Conservation (phyloP, 208 protist species). For the Vickermania ingenoplastis region DNA sequence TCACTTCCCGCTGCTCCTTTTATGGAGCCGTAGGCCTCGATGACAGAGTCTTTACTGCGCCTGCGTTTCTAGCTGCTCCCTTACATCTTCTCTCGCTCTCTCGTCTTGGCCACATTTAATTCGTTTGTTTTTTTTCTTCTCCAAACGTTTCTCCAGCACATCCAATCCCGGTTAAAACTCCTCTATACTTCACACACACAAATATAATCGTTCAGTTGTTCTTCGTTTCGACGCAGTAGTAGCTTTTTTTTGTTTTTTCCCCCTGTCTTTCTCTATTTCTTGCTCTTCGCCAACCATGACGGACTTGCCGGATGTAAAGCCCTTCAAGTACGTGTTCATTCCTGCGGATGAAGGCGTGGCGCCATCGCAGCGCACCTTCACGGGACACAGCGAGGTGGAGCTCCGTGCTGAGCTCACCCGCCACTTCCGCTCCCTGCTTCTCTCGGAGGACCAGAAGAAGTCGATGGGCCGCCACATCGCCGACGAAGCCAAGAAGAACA, state of each 20-base stretch:
- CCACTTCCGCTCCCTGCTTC: constrained; percentile 56
- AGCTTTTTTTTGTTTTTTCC: constrained; percentile 5
- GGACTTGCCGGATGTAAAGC: constrained; percentile 21
- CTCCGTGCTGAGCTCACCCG: constrained; percentile 43
- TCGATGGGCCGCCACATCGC: constrained; percentile 59
- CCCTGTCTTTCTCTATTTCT: constrained; percentile 1
- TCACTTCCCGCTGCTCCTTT: too few relatives aligned
- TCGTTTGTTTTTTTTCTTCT: too few relatives aligned
- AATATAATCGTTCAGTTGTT: too few relatives aligned
- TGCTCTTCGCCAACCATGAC: background rate
- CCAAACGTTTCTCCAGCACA: too few relatives aligned
- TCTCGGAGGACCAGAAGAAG: constrained; percentile 58
- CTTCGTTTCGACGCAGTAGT: too few relatives aligned
- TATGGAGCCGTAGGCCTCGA: too few relatives aligned
- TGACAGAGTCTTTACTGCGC: too few relatives aligned
- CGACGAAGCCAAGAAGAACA: constrained; percentile 25
- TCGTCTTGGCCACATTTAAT: too few relatives aligned
- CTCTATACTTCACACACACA: too few relatives aligned
- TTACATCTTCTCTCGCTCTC: too few relatives aligned
- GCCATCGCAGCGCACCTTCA: constrained; percentile 32
- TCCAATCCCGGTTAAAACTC: too few relatives aligned
- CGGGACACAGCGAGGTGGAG: constrained; percentile 54
- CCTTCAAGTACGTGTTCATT: constrained; percentile 75
- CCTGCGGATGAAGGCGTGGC: constrained; percentile 30
- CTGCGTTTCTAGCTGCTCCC: too few relatives aligned